These are phyloP conservation scores for Venturia effusa DNA, from an alignment of 2,329 filamentous ascomycete genomes.

Conservation along the genomic window DNA sequence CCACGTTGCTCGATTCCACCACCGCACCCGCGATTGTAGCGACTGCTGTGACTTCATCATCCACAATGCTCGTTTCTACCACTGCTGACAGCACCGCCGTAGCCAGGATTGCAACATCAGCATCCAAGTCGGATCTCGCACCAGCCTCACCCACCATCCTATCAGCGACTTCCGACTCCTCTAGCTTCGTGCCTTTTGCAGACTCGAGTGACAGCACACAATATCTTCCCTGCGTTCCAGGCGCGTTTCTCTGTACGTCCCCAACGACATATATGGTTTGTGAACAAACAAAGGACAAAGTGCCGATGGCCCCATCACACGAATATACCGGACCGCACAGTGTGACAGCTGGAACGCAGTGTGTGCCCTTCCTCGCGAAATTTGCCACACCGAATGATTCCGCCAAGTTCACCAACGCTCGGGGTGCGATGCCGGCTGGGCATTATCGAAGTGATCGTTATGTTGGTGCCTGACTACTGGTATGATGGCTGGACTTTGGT, in stretches of 20 bases:
- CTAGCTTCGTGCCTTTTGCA: neutral
- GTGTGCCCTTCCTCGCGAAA: neutral
- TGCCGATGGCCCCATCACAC: neutral
- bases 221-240: constrained; percentile 11
- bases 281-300: neutral
- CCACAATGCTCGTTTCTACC: neutral
- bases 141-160: neutral
- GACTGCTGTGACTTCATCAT: neutral
- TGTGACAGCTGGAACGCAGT: constrained; percentile 4
- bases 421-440: neutral
- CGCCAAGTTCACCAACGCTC: neutral
- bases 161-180: neutral
- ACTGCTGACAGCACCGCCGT: neutral
- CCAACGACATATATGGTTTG: constrained; percentile 7
- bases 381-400: neutral
- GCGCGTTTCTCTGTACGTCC: constrained; percentile 10
- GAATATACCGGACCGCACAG: neutral
- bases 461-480: neutral
- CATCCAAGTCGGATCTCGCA: neutral
- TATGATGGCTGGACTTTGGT: neutral
- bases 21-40: neutral
- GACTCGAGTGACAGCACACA: neutral
- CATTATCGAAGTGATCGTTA: constrained; percentile 7
- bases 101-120: neutral
- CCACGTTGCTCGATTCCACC: too few relatives aligned